Base-by-base conservation (phyloP, 768 basidiomycete species). In the Suillus tomentosus region DNA sequence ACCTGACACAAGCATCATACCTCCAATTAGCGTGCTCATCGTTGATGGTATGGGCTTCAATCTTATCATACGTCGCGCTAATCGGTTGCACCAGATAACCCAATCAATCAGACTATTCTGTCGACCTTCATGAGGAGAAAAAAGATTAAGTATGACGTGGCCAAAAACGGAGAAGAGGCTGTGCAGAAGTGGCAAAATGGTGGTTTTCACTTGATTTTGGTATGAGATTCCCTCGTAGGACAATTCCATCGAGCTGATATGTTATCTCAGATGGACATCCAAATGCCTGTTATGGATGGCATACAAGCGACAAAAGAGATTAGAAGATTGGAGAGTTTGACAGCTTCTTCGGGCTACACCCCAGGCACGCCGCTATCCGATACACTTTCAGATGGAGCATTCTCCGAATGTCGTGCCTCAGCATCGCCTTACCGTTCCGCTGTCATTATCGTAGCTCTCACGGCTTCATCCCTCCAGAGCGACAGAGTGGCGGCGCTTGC, bases 231-330 rank as follows among this genome's bases (percentile, higher is more conserved):
- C 42, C 62, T 63, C n/a, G 27, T 45, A 39, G 24, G 45, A 45
- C 31, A n/a, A 13, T 51, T 48, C n/a, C 51, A 14, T 45, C 62
- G 42, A 40, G 65, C 63, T 73, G 43, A 75, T n/a, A 55, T 67
- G 56, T 60, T 45, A 40, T 36, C 64, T 4, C 68, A 98, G 96
- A 99, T 99, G 97, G 97, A 99, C 79, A 99, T 99, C 61, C 96
- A 99, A 78, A 95, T 99, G 87, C 97, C 97, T 10, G 89, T 99
- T 69, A 99, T 97, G 92, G 94, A 96, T 76, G 97, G 97, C 40
- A 97, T 99, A 57, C 87, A 94, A 73, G 97, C 97, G 8, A 99
- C 97, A 4, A 95, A 95, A 70, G 93, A 96, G 75, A 99, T 99
- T 64, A 84, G 97, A 60, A 85, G 88, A 61, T 76, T 96, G 50